A percentile compares a stretch with the other conserved stretches of the same genome.
These are phyloP conservation scores for Chrysanthemum makinoi DNA, from an alignment of 129 eudicot species.

Conservation along the genomic window DNA sequence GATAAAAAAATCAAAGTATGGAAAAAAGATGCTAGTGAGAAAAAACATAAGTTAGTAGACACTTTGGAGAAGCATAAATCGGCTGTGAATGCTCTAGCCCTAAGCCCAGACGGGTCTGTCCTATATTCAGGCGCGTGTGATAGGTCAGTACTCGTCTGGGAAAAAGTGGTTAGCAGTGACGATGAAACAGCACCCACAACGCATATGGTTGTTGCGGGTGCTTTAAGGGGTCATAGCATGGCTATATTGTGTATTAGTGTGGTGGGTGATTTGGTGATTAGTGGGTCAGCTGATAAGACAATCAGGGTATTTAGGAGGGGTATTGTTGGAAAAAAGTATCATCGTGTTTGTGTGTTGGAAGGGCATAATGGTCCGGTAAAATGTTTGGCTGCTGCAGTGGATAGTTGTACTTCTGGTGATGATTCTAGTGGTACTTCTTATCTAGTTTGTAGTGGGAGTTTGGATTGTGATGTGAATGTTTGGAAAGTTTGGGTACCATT, in stretches of 20 bases:
- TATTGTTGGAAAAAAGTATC: conserved; percentile 35
- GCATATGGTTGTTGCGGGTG: conserved; percentile 70
- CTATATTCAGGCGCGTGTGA: conserved; percentile 92
- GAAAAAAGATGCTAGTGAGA: conserved; percentile 41
- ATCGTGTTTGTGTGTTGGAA: conserved; percentile 71
- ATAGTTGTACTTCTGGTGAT: conserved; percentile 27
- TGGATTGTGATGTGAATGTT: conserved; percentile 76
- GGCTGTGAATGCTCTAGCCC: conserved; percentile 80
- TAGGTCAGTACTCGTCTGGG: conserved; percentile 85
- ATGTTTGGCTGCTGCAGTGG: conserved; percentile 64
- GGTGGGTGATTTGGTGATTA: conserved; percentile 63
- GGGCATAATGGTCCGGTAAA: conserved; percentile 80
- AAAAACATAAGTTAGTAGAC: conserved; percentile 41
- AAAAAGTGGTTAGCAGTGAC: conserved; percentile 37
- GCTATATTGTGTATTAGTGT: conserved; percentile 77
- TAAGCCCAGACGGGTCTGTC: conserved; percentile 56
- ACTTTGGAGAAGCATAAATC: conserved; percentile 79
- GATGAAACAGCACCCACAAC: neutral
- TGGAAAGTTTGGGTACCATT: conserved; percentile 72
- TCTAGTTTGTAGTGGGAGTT: conserved; percentile 70
- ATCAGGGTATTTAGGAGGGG: conserved; percentile 74
- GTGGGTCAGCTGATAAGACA: conserved; percentile 93
- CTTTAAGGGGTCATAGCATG: conserved; percentile 74
- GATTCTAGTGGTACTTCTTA: conserved; percentile 13
- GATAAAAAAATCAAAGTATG: conserved; percentile 78